These are phyloP conservation scores for Chimonanthus salicifolius DNA, from an alignment of 164 flowering plant genomes.

Conservation along the genomic window DNA sequence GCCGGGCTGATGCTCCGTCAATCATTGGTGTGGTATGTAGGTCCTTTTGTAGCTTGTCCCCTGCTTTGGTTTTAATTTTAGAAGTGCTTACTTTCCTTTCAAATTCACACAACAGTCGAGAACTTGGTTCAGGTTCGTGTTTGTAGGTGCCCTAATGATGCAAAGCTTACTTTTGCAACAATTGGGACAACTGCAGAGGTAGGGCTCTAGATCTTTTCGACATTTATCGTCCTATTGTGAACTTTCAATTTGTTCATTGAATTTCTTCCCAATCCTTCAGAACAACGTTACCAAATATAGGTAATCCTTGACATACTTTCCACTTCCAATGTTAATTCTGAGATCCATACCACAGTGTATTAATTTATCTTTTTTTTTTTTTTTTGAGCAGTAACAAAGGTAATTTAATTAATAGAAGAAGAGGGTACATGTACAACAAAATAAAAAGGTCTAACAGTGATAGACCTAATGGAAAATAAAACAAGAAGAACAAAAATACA, in stretches of 20 bases:
- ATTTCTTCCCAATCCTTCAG: not conserved
- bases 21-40: conserved; percentile 88
- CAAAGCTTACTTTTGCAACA: conserved; percentile 35
- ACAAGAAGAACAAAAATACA: not conserved
- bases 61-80: conserved; percentile 3
- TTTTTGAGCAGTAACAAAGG: not conserved
- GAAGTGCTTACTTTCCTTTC: not conserved
- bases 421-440: not conserved
- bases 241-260: too few relatives aligned
- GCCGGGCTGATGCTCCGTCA: conserved; percentile 56
- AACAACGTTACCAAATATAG: not conserved
- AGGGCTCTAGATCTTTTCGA: conserved; percentile 3
- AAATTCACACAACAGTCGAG: not conserved
- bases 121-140: conserved; percentile 51
- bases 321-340: not conserved
- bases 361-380: not conserved
- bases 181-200: conserved; percentile 98
- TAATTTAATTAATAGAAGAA: too few relatives aligned
- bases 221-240: not conserved
- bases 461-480: not conserved
- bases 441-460: not conserved
- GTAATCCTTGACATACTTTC: not conserved
- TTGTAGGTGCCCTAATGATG: conserved; percentile 30
- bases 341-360: not conserved
- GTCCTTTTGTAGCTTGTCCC: not conserved